Conservation (phyloP, 139 green algal species). For the Tetradesmus obliquus region DNA sequence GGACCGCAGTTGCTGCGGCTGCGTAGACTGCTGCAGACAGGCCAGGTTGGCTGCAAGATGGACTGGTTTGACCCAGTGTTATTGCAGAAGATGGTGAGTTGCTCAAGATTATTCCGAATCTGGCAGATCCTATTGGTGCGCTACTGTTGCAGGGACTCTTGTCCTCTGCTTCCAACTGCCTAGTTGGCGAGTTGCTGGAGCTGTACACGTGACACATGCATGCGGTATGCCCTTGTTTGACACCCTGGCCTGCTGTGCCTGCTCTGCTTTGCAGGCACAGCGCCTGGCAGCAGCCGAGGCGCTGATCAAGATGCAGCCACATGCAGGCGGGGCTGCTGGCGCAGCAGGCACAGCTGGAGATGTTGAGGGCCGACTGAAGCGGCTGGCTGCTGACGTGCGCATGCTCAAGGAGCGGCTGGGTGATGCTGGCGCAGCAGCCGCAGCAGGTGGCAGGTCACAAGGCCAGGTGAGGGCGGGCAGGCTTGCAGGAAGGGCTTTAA, state of each 20-base stretch:
- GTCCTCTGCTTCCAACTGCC: background rate
- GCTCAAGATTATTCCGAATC: no score
- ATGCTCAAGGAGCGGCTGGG: conserved; percentile 18
- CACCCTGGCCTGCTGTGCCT: background rate
- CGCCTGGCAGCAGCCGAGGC: conserved; percentile 59
- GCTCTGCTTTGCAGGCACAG: conserved; percentile 40
- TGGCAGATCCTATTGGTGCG: background rate
- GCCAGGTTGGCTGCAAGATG: conserved; percentile 60
- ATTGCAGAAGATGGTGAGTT: conserved; percentile 58
- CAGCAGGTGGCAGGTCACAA: background rate
- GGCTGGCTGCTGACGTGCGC: conserved; percentile 22
- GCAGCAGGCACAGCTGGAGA: background rate
- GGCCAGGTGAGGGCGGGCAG: background rate
- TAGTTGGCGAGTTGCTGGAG: background rate
- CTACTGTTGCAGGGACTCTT: background rate
- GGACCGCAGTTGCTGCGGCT: background rate
- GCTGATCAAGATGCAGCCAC: conserved; percentile 47
- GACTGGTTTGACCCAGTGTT: conserved; percentile 61
- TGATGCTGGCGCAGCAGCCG: background rate
- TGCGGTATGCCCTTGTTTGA: background rate
- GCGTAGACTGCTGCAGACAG: conserved; percentile 32
- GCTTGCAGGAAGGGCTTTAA: no score
- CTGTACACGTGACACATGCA: background rate
- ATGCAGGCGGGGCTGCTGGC: background rate
- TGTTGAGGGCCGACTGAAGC: background rate